These are phyloP conservation scores for Paecilomyces niveus DNA, from an alignment of 2,329 filamentous ascomycete genomes.

Conservation along the genomic window DNA sequence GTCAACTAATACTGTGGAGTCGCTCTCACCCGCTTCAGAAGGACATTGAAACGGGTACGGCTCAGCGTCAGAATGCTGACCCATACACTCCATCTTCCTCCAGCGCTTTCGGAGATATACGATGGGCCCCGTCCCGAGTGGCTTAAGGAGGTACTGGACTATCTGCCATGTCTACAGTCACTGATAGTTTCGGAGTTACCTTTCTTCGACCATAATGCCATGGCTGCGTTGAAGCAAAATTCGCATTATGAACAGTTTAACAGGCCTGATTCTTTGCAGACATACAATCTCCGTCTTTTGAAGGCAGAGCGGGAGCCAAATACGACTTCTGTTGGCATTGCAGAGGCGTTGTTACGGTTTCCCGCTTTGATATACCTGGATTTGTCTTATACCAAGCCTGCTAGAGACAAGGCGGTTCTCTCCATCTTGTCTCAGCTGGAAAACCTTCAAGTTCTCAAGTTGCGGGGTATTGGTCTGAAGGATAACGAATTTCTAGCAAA, in stretches of 20 bases:
- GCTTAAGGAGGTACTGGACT: slow-evolving; percentile 53
- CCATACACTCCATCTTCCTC: slow-evolving; percentile 55
- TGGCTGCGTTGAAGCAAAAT: slow-evolving; percentile 41
- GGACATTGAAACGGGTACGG: slow-evolving; percentile 48
- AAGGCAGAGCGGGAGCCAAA: slow-evolving; percentile 53
- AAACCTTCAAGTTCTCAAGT: slow-evolving; percentile 50
- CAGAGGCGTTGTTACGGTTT: slow-evolving; percentile 46
- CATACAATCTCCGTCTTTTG: slow-evolving; percentile 48
- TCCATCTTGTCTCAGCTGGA: slow-evolving; percentile 39
- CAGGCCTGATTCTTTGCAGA: slow-evolving; percentile 5
- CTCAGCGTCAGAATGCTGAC: slow-evolving; percentile 48
- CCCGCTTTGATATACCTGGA: slow-evolving; percentile 52
- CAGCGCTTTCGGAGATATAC: slow-evolving; percentile 55
- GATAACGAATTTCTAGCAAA: slow-evolving; percentile 47
- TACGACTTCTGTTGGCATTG: slow-evolving; percentile 48
- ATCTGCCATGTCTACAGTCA: slow-evolving; percentile 52
- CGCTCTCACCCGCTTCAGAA: slow-evolving; percentile 53
- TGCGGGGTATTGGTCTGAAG: slow-evolving; percentile 47
- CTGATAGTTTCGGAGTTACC: slow-evolving; percentile 52
- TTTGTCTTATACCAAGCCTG: slow-evolving; percentile 47
- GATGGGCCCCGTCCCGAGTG: slow-evolving; percentile 52
- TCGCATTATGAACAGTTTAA: slow-evolving; percentile 4
- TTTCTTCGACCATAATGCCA: slow-evolving; percentile 55
- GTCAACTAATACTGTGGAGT: slow-evolving; percentile 29
- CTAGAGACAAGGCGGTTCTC: slow-evolving; percentile 44